Evolutionary conservation across 75 land plant species (phyloP), one percentile per base, ranked within the genome.

Genomic region (Ceratopteris richardii): DNA sequence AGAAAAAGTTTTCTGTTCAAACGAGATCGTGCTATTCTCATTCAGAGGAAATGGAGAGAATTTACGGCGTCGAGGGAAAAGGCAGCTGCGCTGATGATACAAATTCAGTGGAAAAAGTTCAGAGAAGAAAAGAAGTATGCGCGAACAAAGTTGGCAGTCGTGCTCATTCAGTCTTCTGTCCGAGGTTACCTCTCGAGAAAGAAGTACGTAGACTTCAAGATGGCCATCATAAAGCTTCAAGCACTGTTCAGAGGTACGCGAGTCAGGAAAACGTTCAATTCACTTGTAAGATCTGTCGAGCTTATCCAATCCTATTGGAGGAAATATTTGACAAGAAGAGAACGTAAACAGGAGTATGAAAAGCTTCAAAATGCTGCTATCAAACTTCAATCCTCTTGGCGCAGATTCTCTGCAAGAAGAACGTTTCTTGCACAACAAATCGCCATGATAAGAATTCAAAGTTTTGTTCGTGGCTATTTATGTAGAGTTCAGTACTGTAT

Each of bases 61-160:
- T 2, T 46, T 17, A 7, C 21, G 17, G 21, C 48, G 3, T 17
- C 21, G 4, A 46, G 48, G 17, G 17, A 46, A 17, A 20, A 4
- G 21, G 48, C n/a, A 3, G 63, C 75, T 57, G 72, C 80, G 26
- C 66, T 56, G 39, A 64, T 12, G 56, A 72, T 75, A 21, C 74
- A 85, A 68, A 67, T 66, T 12, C 29, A 42, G 43, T 78, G 67
- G 62, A 77, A 66, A 60, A 55, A 71, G 28, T 70, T 67, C 64
- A 46, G 62, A n/a, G 44, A n/a, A 24, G 61, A 70, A 54, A 82
- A 31, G 48, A 54, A 68, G 0, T 52, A 61, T 10, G 33, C 62
- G 13, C 10, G 29, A 19, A 57, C 58, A 44, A 57, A 33, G 46
- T n/a, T 58, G 28, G 76, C 84, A 24, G 69, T 56, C 9, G 57